Conservation (phyloP, 768 basidiomycete species). For the Trametes cingulata region DNA sequence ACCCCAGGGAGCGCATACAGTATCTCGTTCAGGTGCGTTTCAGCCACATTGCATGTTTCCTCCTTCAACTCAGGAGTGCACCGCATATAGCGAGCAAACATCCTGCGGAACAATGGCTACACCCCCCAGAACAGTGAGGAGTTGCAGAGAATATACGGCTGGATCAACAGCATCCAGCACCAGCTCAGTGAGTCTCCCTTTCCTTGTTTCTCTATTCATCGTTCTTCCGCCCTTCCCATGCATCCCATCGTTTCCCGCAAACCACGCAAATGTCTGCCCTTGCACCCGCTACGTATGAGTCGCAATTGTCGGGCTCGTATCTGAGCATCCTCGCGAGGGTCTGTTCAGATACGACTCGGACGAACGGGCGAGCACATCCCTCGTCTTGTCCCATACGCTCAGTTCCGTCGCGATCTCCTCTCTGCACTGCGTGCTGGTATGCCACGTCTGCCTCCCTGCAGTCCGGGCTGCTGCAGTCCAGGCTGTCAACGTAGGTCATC, state of each 20-base stretch:
- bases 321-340: too few species aligned
- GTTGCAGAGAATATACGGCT: slow-evolving; percentile 41
- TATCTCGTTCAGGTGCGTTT: slow-evolving; percentile 30
- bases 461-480: too few species aligned
- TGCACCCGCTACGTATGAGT: too few species aligned
- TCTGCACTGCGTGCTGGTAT: too few species aligned
- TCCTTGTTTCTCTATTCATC: too few species aligned
- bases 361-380: too few species aligned
- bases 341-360: too few species aligned
- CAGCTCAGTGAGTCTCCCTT: slow-evolving; percentile 23
- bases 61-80: neutral
- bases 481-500: too few species aligned
- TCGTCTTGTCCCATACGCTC: too few species aligned
- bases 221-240: neutral
- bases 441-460: too few species aligned
- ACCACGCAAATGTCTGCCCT: neutral
- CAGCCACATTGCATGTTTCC: neutral
- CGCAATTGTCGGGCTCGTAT: too few species aligned
- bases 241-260: neutral
- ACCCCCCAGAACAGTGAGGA: slow-evolving; percentile 48
- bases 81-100: slow-evolving; percentile 42
- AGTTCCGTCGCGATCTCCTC: too few species aligned
- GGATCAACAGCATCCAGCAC: slow-evolving; percentile 40
- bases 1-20: slow-evolving; percentile 28
- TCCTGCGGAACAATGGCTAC: slow-evolving; percentile 44